Evolutionary conservation across 2,329 filamentous ascomycete species (phyloP).

Genomic region (Pseudodiploospora longispora): DNA sequence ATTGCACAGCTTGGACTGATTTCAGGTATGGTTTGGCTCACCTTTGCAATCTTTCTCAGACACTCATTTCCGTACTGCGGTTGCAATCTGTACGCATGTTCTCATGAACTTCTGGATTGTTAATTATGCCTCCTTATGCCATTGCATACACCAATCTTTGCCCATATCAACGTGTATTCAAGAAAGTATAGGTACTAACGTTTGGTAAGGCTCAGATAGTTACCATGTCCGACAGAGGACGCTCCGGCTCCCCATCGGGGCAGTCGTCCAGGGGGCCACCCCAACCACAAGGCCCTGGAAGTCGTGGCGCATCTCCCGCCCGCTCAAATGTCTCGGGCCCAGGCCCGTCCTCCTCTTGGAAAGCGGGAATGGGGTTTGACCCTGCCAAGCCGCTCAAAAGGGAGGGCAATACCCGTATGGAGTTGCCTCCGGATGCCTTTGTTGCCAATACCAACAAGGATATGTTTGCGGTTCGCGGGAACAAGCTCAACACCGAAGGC

Average conservation of each 20-base stretch:
- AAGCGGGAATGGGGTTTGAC: conserved; percentile 32
- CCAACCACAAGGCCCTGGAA: conserved; percentile 3
- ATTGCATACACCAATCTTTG: too few relatives aligned
- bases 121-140: too few relatives aligned
- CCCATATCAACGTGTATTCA: too few relatives aligned
- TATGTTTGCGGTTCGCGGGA: conserved; percentile 25
- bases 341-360: conserved; percentile 16
- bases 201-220: background rate
- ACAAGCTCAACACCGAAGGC: conserved; percentile 48
- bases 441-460: conserved; percentile 25
- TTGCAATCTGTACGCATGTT: too few relatives aligned
- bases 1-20: too few relatives aligned
- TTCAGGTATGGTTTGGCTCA: too few relatives aligned
- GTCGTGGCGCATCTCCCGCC: conserved; percentile 10
- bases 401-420: conserved; percentile 38
- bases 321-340: conserved; percentile 11
- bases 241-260: conserved; percentile 15
- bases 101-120: too few relatives aligned
- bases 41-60: too few relatives aligned
- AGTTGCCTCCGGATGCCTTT: conserved; percentile 52
- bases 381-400: conserved; percentile 27
- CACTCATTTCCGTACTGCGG: too few relatives aligned
- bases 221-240: conserved; percentile 26
- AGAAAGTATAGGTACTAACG: too few relatives aligned
- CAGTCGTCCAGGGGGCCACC: background rate